Base-by-base conservation (phyloP, 345 rosid genomes). In the Lepidium didymum region DNA sequence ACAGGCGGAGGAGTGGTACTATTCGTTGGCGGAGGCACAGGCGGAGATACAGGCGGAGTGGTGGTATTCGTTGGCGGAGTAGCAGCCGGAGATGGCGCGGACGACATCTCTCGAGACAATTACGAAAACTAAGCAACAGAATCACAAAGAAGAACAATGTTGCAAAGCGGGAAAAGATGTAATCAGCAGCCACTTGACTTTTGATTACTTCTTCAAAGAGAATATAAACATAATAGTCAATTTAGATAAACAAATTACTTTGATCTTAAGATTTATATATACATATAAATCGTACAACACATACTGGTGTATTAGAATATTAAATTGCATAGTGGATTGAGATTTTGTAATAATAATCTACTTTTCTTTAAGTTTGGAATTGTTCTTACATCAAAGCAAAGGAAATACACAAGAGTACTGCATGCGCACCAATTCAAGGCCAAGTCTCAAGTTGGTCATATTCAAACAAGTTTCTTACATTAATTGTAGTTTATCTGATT, bases 41-140 rank as follows among this genome's bases (percentile, higher is more conserved):
- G 27, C 27, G 27, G 27, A 25, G 3, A 2, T 25, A 25, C 27
- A 21, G 23, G 23, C 23, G 7, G 19, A 9, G 11, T 3, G 42
- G 3, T 10, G 0, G 13, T 2, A 6, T 80, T 31, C 4, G 73
- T 75, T 43, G 68, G 51, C 23, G 77, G 75, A 9, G 70, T 41
- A 5, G 60, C 10, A 41, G 63, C 66, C 1, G 81, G 83, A 7
- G 80, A 27, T 23, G 85, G 73, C 8, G 86, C 79, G 8, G 86
- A 75, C 14, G 88, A 78, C 87, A 87, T 85, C 40, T 66, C 62
- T 73, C 8, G 33, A 3, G 31, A 14, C 29, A 57, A 4, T 7
- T 8, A 5, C 27, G 4, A 52, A 29, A 37, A 10, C 8, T 9
- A 50, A 35, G 56, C 37, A 11, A 29, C 14, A 13, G 6, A 3